Evolutionary conservation across 352 stramenopile species (phyloP), one percentile per base, ranked within the genome.

Genomic region (Globisporangium cystogenes): DNA sequence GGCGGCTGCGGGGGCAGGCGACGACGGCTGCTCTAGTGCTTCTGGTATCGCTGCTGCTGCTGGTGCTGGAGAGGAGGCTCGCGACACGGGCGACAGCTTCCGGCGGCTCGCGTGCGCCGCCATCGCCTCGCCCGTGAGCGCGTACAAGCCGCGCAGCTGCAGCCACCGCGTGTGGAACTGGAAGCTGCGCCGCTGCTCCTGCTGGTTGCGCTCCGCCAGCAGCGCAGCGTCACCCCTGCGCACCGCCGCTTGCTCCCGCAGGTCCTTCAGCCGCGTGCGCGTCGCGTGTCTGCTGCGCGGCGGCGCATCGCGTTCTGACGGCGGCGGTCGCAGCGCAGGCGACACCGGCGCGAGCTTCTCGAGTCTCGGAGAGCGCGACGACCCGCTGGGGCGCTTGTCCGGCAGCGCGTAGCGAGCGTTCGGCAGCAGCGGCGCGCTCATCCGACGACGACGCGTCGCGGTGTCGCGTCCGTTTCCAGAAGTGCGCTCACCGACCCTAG

Each of bases 71-170:
- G 23, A 36, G 18, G 33, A 35, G n/a, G 18, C 14, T 16, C 21
- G 21, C 15, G 36, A 14, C 51, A 50, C 26, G 41, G 41, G 51
- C 16, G 51, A 53, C 10, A 27, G 18, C 12, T 10, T 51, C n/a
- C 11, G 35, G 21, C 24, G 35, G 36, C 31, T 29, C 3, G 1
- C 23, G 24, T 50, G 24, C 4, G 62, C 58, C n/a, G 52, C 35
- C n/a, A 41, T 43, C 1, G 52, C 42, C 44, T 81, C 64, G 27
- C 63, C 69, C 7, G 75, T 53, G 20, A 59, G 26, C 5, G 66
- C 77, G 57, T 85, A 88, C 21, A 88, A 62, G 14, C 46, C 45
- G 1, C 77, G 74, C n/a, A 86, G 35, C 4, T 66, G 55, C 4
- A 65, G 50, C 77, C 77, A 86, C 36, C 72, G 59, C 33, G 48